Evolutionary conservation across 2,329 filamentous ascomycete genomes (phyloP), one percentile per base, ranked within the genome.

Genomic region (Alternaria alternata): DNA sequence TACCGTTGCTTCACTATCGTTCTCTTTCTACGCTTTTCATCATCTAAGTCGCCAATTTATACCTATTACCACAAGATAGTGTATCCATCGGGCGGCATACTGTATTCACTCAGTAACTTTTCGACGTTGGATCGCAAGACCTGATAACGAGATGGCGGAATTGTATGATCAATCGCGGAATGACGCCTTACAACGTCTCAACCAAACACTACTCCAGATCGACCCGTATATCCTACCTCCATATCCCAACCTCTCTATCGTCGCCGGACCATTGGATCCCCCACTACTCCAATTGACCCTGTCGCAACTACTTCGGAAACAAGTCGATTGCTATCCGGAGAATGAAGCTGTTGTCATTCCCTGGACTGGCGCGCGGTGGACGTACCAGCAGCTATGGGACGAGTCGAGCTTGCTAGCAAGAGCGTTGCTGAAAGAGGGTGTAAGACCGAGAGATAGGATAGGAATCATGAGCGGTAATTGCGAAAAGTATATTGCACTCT

Each of bases 291-390:
- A 92, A 61, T 80, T 93, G 51, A 93, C 90, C 0, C 83, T 94
- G 7, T 89, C 89, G 6, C 89, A 92, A 73, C 83, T 94, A 1
- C 83, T 94, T 39, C 88, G 90, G 61, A 83, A 91, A 14, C 91
- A 94, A 78, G 88, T 86, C 44, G 83, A 87, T 51, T 84, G 87
- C 48, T 88, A 91, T 75, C 86, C 87, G 24, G 82, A 85, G 51
- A 83, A 86, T 54, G 90, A 93, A 74, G 91, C 87, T 61, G 78
- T 94, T 42, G 84, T 93, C 24, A 90, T 91, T 51, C 89, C 91
- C 0, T 93, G 90, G 90, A 93, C 90, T 0, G 88, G 88, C 1
- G 86, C 89, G 4, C 83, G 91, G 69, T 93, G 90, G 90, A 87
- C 87, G 51, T 90, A 90, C 11, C 68, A 76, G 51, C 70, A 74